A percentile compares a stretch with the other conserved stretches of the same genome.
phyloP scores from a whole-genome alignment of 352 stramenopile species.

The Pythium pyrilobum region DNA sequence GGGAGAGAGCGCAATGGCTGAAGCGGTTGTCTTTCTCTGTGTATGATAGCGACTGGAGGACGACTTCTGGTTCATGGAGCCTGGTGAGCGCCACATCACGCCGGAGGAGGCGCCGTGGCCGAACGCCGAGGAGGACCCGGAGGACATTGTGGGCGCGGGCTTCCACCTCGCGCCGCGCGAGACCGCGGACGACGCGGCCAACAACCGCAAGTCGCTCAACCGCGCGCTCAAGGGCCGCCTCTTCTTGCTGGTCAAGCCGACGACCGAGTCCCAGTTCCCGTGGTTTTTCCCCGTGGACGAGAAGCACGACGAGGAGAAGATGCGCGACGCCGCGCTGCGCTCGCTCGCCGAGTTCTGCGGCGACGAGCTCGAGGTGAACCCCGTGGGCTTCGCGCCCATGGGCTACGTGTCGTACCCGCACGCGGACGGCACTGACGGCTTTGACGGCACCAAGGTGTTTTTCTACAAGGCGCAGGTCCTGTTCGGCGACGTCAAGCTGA shows the following conservation, averaged over 20 bases:
- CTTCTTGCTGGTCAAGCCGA: constrained; percentile 71
- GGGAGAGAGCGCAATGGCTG: background rate
- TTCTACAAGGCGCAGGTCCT: constrained; percentile 83
- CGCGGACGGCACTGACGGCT: constrained; percentile 30
- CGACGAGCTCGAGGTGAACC: constrained; percentile 37
- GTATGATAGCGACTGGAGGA: constrained; percentile 51
- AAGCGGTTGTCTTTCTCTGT: background rate
- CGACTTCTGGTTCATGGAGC: constrained; percentile 85
- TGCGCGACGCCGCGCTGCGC: constrained; percentile 72
- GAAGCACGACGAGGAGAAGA: constrained; percentile 63
- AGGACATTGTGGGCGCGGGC: constrained; percentile 66
- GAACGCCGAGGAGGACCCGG: constrained; percentile 49
- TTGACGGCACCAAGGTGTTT: constrained; percentile 82
- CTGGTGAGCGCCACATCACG: constrained; percentile 59
- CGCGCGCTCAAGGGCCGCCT: constrained; percentile 74
- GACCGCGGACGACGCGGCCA: constrained; percentile 64
- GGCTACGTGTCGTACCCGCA: constrained; percentile 72
- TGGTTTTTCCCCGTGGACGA: constrained; percentile 78
- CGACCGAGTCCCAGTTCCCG: constrained; percentile 42
- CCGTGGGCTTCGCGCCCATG: constrained; percentile 71
- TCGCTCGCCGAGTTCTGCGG: constrained; percentile 43
- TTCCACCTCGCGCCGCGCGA: constrained; percentile 74
- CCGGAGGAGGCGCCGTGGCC: constrained; percentile 69
- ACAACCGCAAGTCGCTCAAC: constrained; percentile 87
- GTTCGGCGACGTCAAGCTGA: constrained; percentile 52